A percentile compares a stretch with the other conserved stretches of the same genome.
phyloP scores from a whole-genome alignment of 1,284 basidiomycete genomes.

The Wolfiporia cocos region DNA sequence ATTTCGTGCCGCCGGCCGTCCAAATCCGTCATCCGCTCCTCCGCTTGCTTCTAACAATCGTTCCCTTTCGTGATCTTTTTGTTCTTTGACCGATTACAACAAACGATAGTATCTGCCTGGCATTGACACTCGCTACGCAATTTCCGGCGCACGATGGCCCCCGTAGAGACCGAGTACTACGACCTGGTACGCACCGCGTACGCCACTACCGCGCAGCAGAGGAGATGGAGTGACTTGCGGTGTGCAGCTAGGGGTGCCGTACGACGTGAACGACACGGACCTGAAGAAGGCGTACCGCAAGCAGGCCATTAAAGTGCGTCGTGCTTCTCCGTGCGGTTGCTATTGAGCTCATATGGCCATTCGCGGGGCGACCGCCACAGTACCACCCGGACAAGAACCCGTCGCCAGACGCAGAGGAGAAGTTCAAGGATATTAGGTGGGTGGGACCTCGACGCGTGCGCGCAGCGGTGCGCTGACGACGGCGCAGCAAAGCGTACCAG shows the following conservation, averaged over 20 bases:
- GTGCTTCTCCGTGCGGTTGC: background rate
- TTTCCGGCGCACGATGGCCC: conserved; percentile 38
- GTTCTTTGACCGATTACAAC: too few species aligned
- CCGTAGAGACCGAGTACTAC: conserved; percentile 45
- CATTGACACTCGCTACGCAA: too few species aligned
- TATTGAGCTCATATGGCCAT: background rate
- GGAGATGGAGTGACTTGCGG: background rate
- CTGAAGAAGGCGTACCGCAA: conserved; percentile 96
- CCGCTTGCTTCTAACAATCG: too few species aligned
- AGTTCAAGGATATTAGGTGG: conserved; percentile 91
- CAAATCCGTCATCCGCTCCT: background rate
- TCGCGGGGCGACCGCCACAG: conserved; percentile 42
- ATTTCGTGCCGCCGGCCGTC: background rate
- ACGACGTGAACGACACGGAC: conserved; percentile 60
- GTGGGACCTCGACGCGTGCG: conserved; percentile 2
- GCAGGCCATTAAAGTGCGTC: conserved; percentile 83
- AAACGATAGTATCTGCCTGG: too few species aligned
- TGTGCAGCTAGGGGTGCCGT: conserved; percentile 38
- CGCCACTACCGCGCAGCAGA: background rate
- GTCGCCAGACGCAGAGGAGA: conserved; percentile 82
- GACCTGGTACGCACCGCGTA: conserved; percentile 30
- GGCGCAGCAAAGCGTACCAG: conserved; percentile 81
- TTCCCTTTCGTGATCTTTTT: too few species aligned
- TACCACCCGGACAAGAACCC: conserved; percentile 94
- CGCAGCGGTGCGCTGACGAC: conserved; percentile 8